These are phyloP conservation scores for Pleoardoris graminearum DNA, from an alignment of 2,329 filamentous ascomycete genomes.

Conservation along the genomic window DNA sequence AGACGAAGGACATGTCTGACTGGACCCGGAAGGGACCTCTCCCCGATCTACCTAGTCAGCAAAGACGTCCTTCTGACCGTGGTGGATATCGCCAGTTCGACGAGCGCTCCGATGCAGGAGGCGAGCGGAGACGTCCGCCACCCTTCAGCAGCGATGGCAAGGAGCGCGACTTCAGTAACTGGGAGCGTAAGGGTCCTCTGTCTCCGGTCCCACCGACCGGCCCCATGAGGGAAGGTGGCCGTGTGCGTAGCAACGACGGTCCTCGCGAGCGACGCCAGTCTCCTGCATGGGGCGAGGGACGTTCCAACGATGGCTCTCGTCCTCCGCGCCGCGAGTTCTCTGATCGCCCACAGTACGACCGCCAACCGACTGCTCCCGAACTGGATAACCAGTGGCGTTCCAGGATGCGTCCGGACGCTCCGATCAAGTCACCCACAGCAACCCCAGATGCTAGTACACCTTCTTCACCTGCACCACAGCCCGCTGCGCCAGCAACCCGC, in stretches of 20 bases:
- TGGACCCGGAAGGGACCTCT: constrained; percentile 94
- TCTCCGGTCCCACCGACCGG: constrained; percentile 63
- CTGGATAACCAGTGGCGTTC: constrained; percentile 91
- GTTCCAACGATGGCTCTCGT: constrained; percentile 73
- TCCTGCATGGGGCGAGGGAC: constrained; percentile 74
- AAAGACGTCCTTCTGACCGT: constrained; percentile 58
- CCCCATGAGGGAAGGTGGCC: constrained; percentile 59
- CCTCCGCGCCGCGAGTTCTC: constrained; percentile 76
- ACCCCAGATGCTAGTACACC: constrained; percentile 76
- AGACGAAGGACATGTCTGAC: constrained; percentile 80
- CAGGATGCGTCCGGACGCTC: constrained; percentile 83
- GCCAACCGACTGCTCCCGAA: constrained; percentile 83
- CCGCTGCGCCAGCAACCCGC: constrained; percentile 64
- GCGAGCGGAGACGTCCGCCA: constrained; percentile 66
- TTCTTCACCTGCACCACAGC: constrained; percentile 69
- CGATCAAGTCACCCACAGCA: constrained; percentile 64
- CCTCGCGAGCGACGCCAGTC: constrained; percentile 57
- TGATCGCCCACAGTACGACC: constrained; percentile 67
- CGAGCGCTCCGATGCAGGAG: constrained; percentile 54
- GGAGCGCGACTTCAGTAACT: constrained; percentile 79
- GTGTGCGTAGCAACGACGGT: constrained; percentile 57
- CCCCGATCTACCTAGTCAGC: constrained; percentile 67
- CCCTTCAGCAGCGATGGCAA: constrained; percentile 72
- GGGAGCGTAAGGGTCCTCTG: constrained; percentile 92
- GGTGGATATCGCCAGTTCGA: constrained; percentile 55